Base-by-base conservation (phyloP, 2,329 filamentous ascomycete genomes). In the Zymoseptoria tritici region DNA sequence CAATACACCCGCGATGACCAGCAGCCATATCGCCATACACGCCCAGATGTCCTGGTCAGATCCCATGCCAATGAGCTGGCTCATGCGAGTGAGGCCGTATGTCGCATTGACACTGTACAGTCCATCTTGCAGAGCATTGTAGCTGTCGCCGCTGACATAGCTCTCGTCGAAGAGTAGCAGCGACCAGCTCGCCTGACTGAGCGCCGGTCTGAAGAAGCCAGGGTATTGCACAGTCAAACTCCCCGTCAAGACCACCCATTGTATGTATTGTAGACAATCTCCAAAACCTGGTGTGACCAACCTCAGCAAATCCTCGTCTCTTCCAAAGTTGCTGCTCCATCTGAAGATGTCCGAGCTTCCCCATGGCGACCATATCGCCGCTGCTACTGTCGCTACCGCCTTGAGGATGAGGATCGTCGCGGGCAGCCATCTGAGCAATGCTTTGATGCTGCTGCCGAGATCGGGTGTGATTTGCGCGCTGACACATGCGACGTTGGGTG, bases 261-360 rank as follows among this genome's bases (percentile, higher is more conserved):
- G 94, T 19, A 99, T 89, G 73, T 99, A 97, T 75, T 97, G 92
- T 58, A 99, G 80, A 70, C 94, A 99, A 72, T 99, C 94, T 6
- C 91, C 91, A 72, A 99, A 97, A 0, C 94, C 94, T 4, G 94
- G 94, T 0, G 94, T 99, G 36, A 99, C 91, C 54, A 99, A 80
- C 58, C 94, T 86, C 57, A 99, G 80, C 65, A 97, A 79, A 76
- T 99, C 94, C 62, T 90, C 89, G 68, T 99, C 94, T 67, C 93
- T 86, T 42, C 94, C 94, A 72, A 96, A 97, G 72, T 99, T 99
- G 71, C 91, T 95, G n/a, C 91, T 91, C 91, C 93, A 99, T 66
- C 90, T 87, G 73, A 97, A 97, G 20, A 93, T 81, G 72, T 99
- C 89, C 7, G 85, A 85, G 1, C 91, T 90, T 20, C 94, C 94